A percentile compares a stretch with the other conserved stretches of the same genome.
Evolutionary conservation across 2,329 filamentous ascomycete genomes (phyloP).

Genomic region (Graphilbum fragrans): DNA sequence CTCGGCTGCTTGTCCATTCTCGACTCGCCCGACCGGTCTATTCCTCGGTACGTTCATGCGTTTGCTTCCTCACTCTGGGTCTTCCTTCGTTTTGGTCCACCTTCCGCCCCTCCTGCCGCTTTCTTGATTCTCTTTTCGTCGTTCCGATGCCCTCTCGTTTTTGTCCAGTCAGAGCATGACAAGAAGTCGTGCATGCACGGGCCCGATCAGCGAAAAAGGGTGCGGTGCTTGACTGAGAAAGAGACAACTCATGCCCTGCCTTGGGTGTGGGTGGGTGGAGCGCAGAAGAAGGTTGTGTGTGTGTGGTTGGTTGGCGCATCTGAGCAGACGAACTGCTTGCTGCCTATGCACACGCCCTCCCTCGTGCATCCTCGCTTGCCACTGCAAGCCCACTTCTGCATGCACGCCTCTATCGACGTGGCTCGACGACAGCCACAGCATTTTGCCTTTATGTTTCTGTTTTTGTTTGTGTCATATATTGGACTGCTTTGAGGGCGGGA

Average conservation of each 20-base stretch:
- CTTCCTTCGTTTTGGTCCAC: not conserved
- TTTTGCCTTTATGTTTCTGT: no score
- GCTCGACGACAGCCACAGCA: no score
- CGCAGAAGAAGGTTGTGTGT: not conserved
- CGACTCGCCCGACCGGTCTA: constrained; percentile 61
- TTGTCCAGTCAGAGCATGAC: constrained; percentile 22
- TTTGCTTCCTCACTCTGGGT: not conserved
- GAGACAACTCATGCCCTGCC: no score
- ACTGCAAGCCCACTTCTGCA: no score
- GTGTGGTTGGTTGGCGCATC: not conserved
- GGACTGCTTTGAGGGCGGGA: no score
- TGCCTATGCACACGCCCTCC: not conserved
- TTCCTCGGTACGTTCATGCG: constrained; percentile 47
- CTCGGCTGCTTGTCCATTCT: constrained; percentile 80
- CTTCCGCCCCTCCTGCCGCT: not conserved
- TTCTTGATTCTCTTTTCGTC: not conserved
- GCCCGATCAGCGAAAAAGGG: not conserved
- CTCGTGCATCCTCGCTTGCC: no score
- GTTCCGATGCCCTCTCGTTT: constrained; percentile 1
- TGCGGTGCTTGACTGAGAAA: no score
- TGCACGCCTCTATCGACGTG: no score
- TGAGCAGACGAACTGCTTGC: not conserved
- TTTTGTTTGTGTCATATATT: no score
- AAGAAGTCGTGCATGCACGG: constrained; percentile 21
- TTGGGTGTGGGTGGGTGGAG: not conserved